Conservation (phyloP, 169 alveolate genomes). For the Cryptosporidium tyzzeri region DNA sequence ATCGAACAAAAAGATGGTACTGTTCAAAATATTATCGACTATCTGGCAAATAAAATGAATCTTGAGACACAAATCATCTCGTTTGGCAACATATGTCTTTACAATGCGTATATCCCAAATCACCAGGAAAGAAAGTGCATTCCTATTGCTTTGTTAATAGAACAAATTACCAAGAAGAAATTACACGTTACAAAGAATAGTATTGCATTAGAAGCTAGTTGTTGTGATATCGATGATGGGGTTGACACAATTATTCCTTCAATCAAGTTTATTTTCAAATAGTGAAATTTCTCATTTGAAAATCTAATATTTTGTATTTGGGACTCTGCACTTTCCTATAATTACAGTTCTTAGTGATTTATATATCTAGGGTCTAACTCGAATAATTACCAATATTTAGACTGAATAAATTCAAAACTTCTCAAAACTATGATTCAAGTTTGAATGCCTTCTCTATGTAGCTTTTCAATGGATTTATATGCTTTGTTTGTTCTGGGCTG, state of each 20-base stretch:
- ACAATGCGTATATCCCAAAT: conserved; percentile 87
- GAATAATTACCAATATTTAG: too few relatives aligned
- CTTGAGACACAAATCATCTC: conserved; percentile 90
- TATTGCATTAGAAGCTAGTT: conserved; percentile 89
- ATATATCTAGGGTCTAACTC: not conserved
- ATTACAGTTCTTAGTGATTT: not conserved
- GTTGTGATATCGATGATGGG: conserved; percentile 88
- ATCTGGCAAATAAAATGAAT: conserved; percentile 79
- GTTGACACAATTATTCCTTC: conserved; percentile 90
- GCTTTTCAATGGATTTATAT: conserved; percentile 42
- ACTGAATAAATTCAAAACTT: not conserved
- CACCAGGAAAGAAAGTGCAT: conserved; percentile 84
- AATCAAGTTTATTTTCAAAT: conserved; percentile 86
- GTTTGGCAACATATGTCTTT: conserved; percentile 90
- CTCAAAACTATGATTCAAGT: not conserved
- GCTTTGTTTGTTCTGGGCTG: not conserved
- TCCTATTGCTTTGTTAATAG: conserved; percentile 81
- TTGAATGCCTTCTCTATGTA: conserved; percentile 57
- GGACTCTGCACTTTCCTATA: not conserved
- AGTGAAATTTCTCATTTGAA: conserved; percentile 2
- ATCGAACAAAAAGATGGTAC: conserved; percentile 83
- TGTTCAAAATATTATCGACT: conserved; percentile 81
- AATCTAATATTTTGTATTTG: not conserved
- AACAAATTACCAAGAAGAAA: conserved; percentile 80
- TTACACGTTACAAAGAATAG: conserved; percentile 80